Base-by-base conservation (phyloP, 78 protist genomes). In the Tieghemostelium lacteum region DNA sequence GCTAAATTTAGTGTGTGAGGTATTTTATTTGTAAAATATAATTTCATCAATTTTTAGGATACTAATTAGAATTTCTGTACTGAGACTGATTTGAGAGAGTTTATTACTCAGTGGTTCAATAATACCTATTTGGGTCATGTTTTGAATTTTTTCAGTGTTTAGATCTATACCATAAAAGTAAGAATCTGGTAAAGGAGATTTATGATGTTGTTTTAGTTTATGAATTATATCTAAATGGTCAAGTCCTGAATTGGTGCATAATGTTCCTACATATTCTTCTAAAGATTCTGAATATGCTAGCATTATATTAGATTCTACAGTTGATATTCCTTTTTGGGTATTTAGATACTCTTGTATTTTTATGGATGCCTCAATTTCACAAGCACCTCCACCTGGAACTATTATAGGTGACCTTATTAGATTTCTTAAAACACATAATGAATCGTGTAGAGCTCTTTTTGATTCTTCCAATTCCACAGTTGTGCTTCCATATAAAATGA, bases 371-470 rank as follows among this genome's bases (percentile, higher is more conserved):
- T 66, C 71, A 22, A 70, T 70, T 58, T 83, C 91, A 58, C 91
- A 83, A 22, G 91, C 91, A 57, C 91, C 75, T 34, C 91, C 91
- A 42, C 91, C 91, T 0, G 91, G 91, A 14, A 83, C 91, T 2
- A 83, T 74, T 0, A 12, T 31, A 19, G 76, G 70, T 14, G 34
- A 19, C 45, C 78, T 69, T 20, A 60, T 22, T 31, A 83, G 36
- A 60, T 83, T 83, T 29, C 91, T 55, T 16, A 83, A 33, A 19
- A 83, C 91, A 83, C 91, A 83, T 5, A 83, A 54, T 28, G 91
- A 37, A 58, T 83, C 91, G 42, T 69, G 91, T 31, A 83, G 24
- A 29, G 91, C 91, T 66, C 91, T 69, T 60, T 70, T 63, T 1
- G 91, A 45, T 29, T 83, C 91, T 58, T 83, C 58, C 50, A 83